Evolutionary conservation across 305 asterid species (phyloP).

Genomic region (Fraxinus angustifolia): DNA sequence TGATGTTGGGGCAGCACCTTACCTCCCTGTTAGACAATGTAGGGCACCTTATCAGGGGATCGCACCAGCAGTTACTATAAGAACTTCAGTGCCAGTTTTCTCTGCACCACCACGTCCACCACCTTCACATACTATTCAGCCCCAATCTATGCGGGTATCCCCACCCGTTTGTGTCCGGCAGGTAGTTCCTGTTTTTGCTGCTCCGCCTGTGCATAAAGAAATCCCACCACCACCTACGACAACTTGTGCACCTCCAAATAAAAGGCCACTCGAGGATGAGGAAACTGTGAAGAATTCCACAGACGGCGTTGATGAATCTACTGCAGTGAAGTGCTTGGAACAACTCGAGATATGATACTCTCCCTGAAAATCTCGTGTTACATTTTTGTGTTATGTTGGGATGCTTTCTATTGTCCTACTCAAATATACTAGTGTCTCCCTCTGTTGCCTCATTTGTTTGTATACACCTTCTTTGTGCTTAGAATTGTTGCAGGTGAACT

Average conservation of each 20-base stretch:
- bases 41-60: conserved; percentile 46
- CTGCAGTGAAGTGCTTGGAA: conserved; percentile 64
- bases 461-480: not conserved
- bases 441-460: not conserved
- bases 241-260: conserved; percentile 23
- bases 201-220: conserved; percentile 33
- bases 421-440: not conserved
- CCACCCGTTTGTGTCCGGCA: conserved; percentile 55
- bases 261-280: conserved; percentile 22
- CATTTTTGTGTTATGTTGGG: conserved; percentile 14
- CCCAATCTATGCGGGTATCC: conserved; percentile 31
- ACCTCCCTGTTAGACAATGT: conserved; percentile 37
- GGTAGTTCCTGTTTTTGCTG: conserved; percentile 41
- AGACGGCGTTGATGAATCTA: conserved; percentile 48
- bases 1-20: conserved; percentile 35
- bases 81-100: conserved; percentile 67
- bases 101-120: conserved; percentile 55
- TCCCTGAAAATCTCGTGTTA: conserved; percentile 22
- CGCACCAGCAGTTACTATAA: conserved; percentile 58
- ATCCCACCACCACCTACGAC: conserved; percentile 17
- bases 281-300: conserved; percentile 23
- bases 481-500: not conserved
- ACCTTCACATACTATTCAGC: conserved; percentile 34
- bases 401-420: not conserved
- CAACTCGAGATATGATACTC: conserved; percentile 58